A percentile compares a stretch with the other conserved stretches of the same genome.
Evolutionary conservation across 108 stramenopile genomes (phyloP).

Genomic region (Cyclotella atomus): DNA sequence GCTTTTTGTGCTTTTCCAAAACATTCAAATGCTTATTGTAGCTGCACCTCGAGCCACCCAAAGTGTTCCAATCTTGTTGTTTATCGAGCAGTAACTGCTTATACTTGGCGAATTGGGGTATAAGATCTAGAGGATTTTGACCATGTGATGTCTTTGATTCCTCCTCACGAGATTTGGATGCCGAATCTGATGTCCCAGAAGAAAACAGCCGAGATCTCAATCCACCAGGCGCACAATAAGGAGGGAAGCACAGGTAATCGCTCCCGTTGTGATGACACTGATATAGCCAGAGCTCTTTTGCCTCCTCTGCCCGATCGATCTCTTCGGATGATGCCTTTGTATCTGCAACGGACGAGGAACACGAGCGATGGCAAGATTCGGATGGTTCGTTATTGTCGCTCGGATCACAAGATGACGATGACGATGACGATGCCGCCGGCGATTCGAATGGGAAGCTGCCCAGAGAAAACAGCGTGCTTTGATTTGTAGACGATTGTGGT

Average conservation of each 20-base stretch:
- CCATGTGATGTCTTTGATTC: neutral
- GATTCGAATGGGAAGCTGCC: too few relatives aligned
- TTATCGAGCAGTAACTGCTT: slow-evolving; percentile 12
- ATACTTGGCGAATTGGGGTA: slow-evolving; percentile 19
- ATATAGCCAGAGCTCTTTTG: slow-evolving; percentile 39
- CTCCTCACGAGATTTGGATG: neutral
- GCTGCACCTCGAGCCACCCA: slow-evolving; percentile 37
- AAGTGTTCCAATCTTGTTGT: slow-evolving; percentile 30
- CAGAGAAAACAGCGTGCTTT: too few relatives aligned
- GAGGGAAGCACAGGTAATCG: slow-evolving; percentile 40
- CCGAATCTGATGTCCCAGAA: neutral
- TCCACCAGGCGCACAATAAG: slow-evolving; percentile 46
- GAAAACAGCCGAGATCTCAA: slow-evolving; percentile 31
- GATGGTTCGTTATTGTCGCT: too few relatives aligned
- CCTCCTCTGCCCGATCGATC: too few relatives aligned
- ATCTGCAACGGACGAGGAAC: too few relatives aligned
- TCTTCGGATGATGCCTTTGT: too few relatives aligned
- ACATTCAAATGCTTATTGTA: slow-evolving; percentile 7
- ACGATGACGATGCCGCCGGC: too few relatives aligned
- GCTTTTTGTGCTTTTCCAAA: neutral
- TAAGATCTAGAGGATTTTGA: slow-evolving; percentile 25
- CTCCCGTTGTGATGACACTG: slow-evolving; percentile 34
- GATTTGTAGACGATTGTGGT: too few relatives aligned
- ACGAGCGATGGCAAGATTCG: too few relatives aligned
- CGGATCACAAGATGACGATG: too few relatives aligned